Base-by-base conservation (phyloP, 2,329 filamentous ascomycete species). In the Cladosporium colombiae region DNA sequence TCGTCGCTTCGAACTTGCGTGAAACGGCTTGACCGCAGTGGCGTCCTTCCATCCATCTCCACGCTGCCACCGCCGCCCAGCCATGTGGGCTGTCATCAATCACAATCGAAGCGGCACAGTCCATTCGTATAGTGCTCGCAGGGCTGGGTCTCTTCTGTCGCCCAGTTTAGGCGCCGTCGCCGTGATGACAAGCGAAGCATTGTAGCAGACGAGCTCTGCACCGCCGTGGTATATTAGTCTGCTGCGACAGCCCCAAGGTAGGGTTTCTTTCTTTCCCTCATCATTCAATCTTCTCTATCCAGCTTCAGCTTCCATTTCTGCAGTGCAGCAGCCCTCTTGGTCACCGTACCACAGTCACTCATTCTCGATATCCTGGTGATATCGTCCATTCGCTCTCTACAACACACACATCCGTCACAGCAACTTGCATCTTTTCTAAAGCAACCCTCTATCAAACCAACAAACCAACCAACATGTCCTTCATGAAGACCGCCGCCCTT, bases 401-500 rank as follows among this genome's bases (percentile, higher is more conserved):
- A 49, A 59, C 62, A 64, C 27, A 64, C 27, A 59, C 55, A 44
- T 37, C 49, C 23, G 31, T 46, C 53, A n/a, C 27, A 53, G 33
- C 29, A 58, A 58, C 35, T 27, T 14, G 50, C 50, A 63, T 55
- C 44, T 50, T 44, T 35, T 21, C 49, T 33, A 44, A 63, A 63
- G 33, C 33, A 55, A 56, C 23, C 33, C 25, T 33, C 50, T 44
- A 25, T 23, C 52, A 13, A 46, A 40, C 44, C 62, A 37, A 33
- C 27, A 40, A 62, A 63, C 21, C 44, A n/a, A 37, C 27, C 60
- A 52, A 65, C 14, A 75, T 75, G 74, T 71, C 71, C 64, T 64
- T 70, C 68, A 52, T 74, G 57, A 66, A 68, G 64, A 70, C 68
- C 60, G 69, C 70, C 29, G 72, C 72, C 64, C 65, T 73, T 44